Evolutionary conservation across 2,329 filamentous ascomycete species (phyloP).

Genomic region (Cordyceps fumosorosea): DNA sequence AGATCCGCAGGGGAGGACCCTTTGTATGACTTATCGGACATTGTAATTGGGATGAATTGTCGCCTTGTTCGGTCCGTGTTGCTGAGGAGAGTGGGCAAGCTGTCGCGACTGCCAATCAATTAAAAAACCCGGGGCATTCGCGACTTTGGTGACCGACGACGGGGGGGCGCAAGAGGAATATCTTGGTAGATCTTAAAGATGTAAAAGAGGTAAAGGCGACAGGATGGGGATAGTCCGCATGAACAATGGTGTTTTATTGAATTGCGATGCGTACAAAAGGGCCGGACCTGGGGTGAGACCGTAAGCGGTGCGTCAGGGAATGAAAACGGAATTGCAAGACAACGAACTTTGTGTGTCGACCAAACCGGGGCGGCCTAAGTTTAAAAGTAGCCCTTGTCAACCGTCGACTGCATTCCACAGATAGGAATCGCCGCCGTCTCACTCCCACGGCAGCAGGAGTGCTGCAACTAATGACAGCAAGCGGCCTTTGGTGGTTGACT

Average conservation of each 20-base stretch:
- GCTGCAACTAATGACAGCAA: slow-evolving; percentile 2
- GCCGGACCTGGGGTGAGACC: background rate
- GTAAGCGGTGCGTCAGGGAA: background rate
- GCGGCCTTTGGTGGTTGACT: slow-evolving; percentile 1
- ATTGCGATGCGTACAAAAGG: background rate
- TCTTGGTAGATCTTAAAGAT: background rate
- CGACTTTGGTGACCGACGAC: background rate
- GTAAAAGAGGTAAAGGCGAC: background rate
- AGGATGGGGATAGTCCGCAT: background rate
- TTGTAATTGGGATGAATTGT: slow-evolving; percentile 10
- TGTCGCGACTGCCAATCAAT: background rate
- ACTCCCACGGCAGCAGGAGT: background rate
- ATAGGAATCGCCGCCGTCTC: background rate
- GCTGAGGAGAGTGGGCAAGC: background rate
- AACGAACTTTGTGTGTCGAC: background rate
- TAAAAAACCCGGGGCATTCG: slow-evolving; percentile 1
- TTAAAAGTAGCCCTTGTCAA: slow-evolving; percentile 5
- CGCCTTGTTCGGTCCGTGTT: slow-evolving; percentile 18
- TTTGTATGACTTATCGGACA: slow-evolving; percentile 13
- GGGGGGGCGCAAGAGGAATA: background rate
- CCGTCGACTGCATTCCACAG: slow-evolving; percentile 5
- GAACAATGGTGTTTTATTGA: background rate
- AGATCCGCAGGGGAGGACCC: slow-evolving; percentile 11
- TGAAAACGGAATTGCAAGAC: slow-evolving; percentile 11
- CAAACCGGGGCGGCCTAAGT: background rate